Evolutionary conservation across 2,329 filamentous ascomycete genomes (phyloP), one percentile per base, ranked within the genome.

Genomic region (Knoxdaviesia capensis): DNA sequence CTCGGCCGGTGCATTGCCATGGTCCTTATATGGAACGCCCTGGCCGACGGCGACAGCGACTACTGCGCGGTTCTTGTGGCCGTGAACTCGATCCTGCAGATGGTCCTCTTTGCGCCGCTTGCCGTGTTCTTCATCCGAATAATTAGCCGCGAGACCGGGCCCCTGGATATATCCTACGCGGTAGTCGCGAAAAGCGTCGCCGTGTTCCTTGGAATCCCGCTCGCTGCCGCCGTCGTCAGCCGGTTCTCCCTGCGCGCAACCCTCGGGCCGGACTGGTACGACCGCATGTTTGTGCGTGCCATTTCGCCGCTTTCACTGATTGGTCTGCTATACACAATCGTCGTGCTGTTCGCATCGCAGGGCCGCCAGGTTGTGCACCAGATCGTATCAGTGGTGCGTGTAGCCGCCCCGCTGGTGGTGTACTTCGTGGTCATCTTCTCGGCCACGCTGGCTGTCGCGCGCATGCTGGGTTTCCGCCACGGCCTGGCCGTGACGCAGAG

Each of bases 1-100:
- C 62, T 94, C 1, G 86, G 81, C 5, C 65, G 86, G 41, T 94
- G 86, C 51, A 93, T 93, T 47, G 85, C 84, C 32, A 93, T 93
- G 85, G 83, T 69, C 2, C 50, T 70, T 4, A 80, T 93, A 46
- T 92, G 83, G 85, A 90, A 60, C 35, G 53, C 54, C 5, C 55
- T 67, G 6, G 82, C 85, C 0, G 77, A 76, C 1, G 86, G 86
- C 5, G 80, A 92, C 48, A 62, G 58, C 5, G 79, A 92, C 49
- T 93, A 92, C 57, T 93, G 84, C 55, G 85, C 84, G 9, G 79
- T 85, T 41, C 68, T 85, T 1, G 80, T 85, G 0, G 79, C 79
- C 8, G 60, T 84, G 51, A 85, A 86, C 56, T 84, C 79, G 1
- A 59, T 85, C 11, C 63, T 86, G 3, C 80, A 85, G 48, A 82